These are phyloP conservation scores for Camptophora hylomeconis DNA, from an alignment of 2,329 filamentous ascomycete genomes.

Conservation along the genomic window DNA sequence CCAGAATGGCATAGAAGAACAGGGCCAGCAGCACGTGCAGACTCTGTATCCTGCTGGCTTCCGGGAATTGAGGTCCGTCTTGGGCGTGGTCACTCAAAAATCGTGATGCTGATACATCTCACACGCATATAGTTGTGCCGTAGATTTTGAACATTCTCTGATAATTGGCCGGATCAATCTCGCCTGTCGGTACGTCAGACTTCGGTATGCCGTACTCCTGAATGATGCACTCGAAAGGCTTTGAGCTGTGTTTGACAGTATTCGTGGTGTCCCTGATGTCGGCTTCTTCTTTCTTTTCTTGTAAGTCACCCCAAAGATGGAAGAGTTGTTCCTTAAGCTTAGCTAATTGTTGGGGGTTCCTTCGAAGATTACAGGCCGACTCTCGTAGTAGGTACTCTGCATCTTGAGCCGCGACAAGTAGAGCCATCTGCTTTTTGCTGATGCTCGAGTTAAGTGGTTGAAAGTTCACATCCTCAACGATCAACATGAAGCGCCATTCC, in stretches of 20 bases:
- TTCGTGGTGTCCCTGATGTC: conserved; percentile 7
- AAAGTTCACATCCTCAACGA: conserved; percentile 54
- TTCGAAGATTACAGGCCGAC: conserved; percentile 44
- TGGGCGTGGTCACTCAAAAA: too few relatives aligned
- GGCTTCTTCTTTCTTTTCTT: conserved; percentile 47
- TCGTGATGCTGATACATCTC: too few relatives aligned
- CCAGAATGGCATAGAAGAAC: too few relatives aligned
- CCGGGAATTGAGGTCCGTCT: too few relatives aligned
- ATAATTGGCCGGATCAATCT: too few relatives aligned
- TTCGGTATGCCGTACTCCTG: conserved; percentile 53
- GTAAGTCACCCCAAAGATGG: conserved; percentile 72
- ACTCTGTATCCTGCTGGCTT: too few relatives aligned
- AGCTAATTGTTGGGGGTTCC: conserved; percentile 34
- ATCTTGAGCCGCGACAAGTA: conserved; percentile 50
- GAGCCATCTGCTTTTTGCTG: conserved; percentile 45
- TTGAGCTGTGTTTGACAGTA: conserved; percentile 27
- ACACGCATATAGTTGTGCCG: too few relatives aligned
- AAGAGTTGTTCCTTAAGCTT: conserved; percentile 58
- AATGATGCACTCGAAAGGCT: conserved; percentile 57
- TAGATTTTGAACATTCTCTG: too few relatives aligned
- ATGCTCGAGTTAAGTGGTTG: conserved; percentile 20
- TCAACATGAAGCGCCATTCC: conserved; percentile 75
- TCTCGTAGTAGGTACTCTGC: conserved; percentile 45
- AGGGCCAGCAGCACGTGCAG: too few relatives aligned
- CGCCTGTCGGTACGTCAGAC: too few relatives aligned